A percentile compares a stretch with the other conserved stretches of the same genome.
These are phyloP conservation scores for Silene noctiflora DNA, from an alignment of 179 eudicot species.

Conservation along the genomic window DNA sequence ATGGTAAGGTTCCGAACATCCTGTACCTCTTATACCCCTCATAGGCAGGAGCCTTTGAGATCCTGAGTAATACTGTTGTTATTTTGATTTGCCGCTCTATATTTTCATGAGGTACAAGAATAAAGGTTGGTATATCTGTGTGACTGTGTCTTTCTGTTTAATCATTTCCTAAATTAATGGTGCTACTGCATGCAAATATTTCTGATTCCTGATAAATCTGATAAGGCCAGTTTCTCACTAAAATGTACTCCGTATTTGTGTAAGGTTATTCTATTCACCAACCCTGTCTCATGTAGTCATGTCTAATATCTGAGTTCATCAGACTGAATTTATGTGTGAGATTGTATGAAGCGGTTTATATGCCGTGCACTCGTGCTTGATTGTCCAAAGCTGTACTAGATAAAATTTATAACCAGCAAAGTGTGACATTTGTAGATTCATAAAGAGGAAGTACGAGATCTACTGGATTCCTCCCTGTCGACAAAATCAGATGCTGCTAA, in stretches of 20 bases:
- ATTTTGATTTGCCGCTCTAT: not conserved
- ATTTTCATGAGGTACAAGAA: not conserved
- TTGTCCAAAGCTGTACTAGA: not conserved
- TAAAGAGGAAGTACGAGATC: slow-evolving; percentile 96
- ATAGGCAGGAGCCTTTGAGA: not conserved
- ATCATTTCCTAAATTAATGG: not conserved
- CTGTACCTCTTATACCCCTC: not conserved
- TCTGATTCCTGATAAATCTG: not conserved
- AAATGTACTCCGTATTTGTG: not conserved
- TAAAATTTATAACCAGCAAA: slow-evolving; percentile 20
- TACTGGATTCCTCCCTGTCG: slow-evolving; percentile 62
- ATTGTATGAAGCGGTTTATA: not conserved
- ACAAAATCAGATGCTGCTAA: slow-evolving; percentile 63
- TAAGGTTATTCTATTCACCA: not conserved
- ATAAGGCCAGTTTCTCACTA: not conserved
- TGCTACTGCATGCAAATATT: not conserved
- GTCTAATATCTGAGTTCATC: not conserved
- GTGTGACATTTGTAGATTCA: slow-evolving; percentile 61
- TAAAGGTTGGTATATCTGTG: not conserved
- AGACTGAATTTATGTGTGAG: not conserved
- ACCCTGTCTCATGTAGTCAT: not conserved
- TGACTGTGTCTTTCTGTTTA: slow-evolving; percentile 4
- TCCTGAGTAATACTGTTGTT: not conserved
- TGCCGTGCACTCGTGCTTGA: not conserved
- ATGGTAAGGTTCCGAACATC: not conserved